Conservation (phyloP, 2,329 filamentous ascomycete genomes). For the Xylaria sp. region DNA sequence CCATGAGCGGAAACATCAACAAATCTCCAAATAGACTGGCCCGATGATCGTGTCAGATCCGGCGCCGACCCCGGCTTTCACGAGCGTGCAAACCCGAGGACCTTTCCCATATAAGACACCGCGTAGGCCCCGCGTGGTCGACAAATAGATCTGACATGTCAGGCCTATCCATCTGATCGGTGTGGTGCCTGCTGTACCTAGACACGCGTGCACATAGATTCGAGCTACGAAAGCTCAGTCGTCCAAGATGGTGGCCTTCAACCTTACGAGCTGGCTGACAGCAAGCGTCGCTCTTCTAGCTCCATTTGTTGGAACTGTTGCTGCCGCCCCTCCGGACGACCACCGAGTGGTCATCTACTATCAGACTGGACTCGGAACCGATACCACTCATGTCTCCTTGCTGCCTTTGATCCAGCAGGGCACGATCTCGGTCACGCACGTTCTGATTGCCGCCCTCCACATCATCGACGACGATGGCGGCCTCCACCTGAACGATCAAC, state of each 20-base stretch:
- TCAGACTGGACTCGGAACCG: constrained; percentile 59
- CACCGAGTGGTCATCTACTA: constrained; percentile 57
- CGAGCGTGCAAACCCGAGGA: neutral
- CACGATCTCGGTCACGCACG: constrained; percentile 73
- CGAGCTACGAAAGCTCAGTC: constrained; percentile 18
- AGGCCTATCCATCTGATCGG: constrained; percentile 18
- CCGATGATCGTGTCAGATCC: constrained; percentile 16
- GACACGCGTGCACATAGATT: constrained; percentile 1
- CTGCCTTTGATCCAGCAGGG: constrained; percentile 61
- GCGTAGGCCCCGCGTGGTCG: constrained; percentile 4
- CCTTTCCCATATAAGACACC: constrained; percentile 30
- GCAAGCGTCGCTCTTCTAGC: constrained; percentile 41
- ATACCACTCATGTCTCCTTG: constrained; percentile 60
- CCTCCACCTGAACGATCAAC: constrained; percentile 84
- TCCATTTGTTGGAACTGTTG: constrained; percentile 35
- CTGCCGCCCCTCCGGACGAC: constrained; percentile 41
- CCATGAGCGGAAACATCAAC: constrained; percentile 28
- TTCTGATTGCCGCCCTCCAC: constrained; percentile 89
- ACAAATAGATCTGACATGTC: neutral
- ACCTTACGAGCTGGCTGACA: constrained; percentile 39
- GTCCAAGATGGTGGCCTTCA: constrained; percentile 43
- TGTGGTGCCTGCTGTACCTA: constrained; percentile 5
- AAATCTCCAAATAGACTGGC: constrained; percentile 13
- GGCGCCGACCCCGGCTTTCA: constrained; percentile 12
- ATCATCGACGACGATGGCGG: constrained; percentile 74